Evolutionary conservation across 208 protist species (phyloP), one percentile per base, ranked within the genome.

Genomic region (Leishmania aethiopica): DNA sequence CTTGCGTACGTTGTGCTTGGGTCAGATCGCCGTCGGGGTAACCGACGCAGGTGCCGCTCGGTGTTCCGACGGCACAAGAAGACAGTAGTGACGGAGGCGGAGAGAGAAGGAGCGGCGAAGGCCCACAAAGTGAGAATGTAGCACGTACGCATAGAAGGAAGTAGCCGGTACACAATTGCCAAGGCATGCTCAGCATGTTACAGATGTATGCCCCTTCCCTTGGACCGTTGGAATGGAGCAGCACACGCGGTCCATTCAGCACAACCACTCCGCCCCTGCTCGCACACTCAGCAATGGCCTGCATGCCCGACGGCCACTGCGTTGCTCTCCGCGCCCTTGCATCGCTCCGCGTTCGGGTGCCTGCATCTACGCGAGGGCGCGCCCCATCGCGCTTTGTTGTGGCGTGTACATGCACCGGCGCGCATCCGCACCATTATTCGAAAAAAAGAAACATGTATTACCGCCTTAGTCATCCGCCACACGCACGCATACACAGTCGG

Each of bases 371-470:
- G 40, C 15, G 28, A 19, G 37, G 2, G 67, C 17, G 40, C 22
- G 2, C 13, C 17, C 55, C 51, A 32, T 74, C 11, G 25, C 5
- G 22, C 25, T 37, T 53, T 53, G 5, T 2, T 19, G 17, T 74
- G 49, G 10, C 17, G 45, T 8, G 28, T 19, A 47, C 70, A 51
- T 19, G 40, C 67, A 15, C 67, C 0, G 32, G 11, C 2, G 64
- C 64, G 64, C n/a, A 42, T 69, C 15, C 11, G 17, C 64, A 49
- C 25, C 67, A 28, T 74, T 74, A 74, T 74, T 74, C 70, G 53
- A 73, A 60, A 59, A n/a, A 73, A n/a, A 45, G 74, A 28, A 35
- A 75, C 45, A 79, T 17, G 28, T 55, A 37, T 74, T 51, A 74
- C 28, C 22, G 28, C 22, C 10, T 59, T 40, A 3, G 28, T 77